Base-by-base conservation (phyloP, 495 filamentous ascomycete genomes). In the Xylaria acuta region DNA sequence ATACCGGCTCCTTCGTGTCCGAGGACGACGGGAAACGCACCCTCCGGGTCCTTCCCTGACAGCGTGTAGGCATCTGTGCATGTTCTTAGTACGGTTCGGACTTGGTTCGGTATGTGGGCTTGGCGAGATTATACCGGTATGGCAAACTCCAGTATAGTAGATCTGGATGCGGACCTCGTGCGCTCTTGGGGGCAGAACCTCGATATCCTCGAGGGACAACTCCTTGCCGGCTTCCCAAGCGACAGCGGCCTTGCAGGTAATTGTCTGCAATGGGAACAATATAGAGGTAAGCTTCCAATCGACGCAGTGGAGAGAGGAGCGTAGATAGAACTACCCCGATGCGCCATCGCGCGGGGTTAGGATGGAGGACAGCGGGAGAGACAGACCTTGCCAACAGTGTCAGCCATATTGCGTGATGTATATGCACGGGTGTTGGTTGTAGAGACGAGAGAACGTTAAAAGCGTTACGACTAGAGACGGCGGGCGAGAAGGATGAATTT, bases 1-100 rank as follows among this genome's bases (percentile, higher is more conserved):
- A 97, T 90, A 80, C 96, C 96, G 64, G 96, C 97, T 78, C 96
- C 96, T 84, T 99, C 96, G 84, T 99, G 96, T 62, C 96, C 96
- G 43, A 98, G 90, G 73, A 99, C 90, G 73, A 98, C 91, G 73
- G 96, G 96, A 87, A 99, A 99, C 43, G 97, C 96, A 74, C 96
- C 96, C 84, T 99, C 96, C 53, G 97, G 96, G 77, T 99, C 96
- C 85, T 98, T 97, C 72, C 96, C 96, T 25, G 95, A 98, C 71
- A 99, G 88, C 27, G 96, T 99, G 86, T 98, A 99, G 80, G 96
- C 96, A 88, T 99, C 96, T 94, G 70, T 64, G 70, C 75, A 75
- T 49, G 66, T 59, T 67, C 36, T 63, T 58, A 74, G 72, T 67
- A 70, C 41, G 30, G 34, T 53, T 78, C 75, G 74, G 67, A 72